Base-by-base conservation (phyloP, 805 yeast species). In the Candida nanaspora region DNA sequence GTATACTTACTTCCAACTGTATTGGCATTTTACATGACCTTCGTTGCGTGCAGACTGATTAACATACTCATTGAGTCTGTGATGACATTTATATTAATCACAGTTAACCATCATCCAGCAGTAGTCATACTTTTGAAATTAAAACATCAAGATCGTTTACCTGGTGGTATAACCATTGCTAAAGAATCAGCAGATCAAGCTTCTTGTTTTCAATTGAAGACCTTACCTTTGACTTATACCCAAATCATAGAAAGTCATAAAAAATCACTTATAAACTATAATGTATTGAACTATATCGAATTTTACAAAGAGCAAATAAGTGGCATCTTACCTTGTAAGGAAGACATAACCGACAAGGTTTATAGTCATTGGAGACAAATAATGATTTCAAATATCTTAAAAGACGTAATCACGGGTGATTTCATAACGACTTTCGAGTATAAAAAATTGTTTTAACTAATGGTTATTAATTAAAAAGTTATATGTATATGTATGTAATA, bases 1-100 rank as follows among this genome's bases (percentile, higher is more conserved):
- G 62, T 83, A 0, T 85, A 88, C 49, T 65, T 94, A 27, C 59
- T 88, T 38, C 98, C 98, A 1, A 93, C 99, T 0, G 82, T 87
- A 2, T 57, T 81, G 49, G 93, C 93, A 13, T 93, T 89, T 56
- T 93, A 93, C 55, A 49, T 79, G 15, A 74, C 81, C 19, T 91
- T 88, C 59, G 82, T 86, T 6, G 45, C 70, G 0, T 65, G 80
- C 4, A 67, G 88, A 41, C 52, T 87, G 28, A 46, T 69, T 0
- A 68, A 77, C 4, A 62, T 86, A 33, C 41, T 66, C 3, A 39
- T 69, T 1, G 63, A 74, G 29, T 78, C 81, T 16, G 38, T 65
- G 1, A 58, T 82, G 19, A 93, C 86, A 48, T 65, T 80, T 33
- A 37, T 68, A 0, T 68, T 86, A 46, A 76, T 89, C 6, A 57